Evolutionary conservation across 179 eudicot species (phyloP), one percentile per base, ranked within the genome.

Genomic region (Drosera spatulata): DNA sequence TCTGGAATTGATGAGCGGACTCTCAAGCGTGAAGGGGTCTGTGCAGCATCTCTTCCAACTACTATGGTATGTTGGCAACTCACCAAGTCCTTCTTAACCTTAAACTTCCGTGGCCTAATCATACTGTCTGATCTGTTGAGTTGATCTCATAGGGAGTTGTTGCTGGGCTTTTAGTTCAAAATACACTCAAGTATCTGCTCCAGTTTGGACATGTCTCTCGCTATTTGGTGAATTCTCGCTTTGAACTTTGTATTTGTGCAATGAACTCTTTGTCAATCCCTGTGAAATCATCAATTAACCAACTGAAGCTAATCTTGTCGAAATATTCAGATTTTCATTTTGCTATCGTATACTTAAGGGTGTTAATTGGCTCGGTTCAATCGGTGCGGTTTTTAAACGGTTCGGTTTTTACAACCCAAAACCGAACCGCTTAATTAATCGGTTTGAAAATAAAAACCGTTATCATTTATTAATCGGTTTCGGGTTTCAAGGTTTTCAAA

Each of bases 1-100:
- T 91, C 97, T n/a, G 97, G 97, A 68, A 64, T 91, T 41, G 96
- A 91, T 79, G 97, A 91, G 65, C 94, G 95, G 45, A 91, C 96
- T 15, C 81, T 91, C 39, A 91, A 91, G 76, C 95, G 97, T 62
- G 96, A 91, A 74, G 97, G 97, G 53, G 97, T 91, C 53, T 91
- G 97, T 79, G 97, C 97, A 61, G 97, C 97, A 70, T 91, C 97
- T 66, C 83, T 91, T 68, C 97, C 97, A 42, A 91, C 97, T 55
- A 91, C 97, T 10, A 91, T 91, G 96, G 97, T 88, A 77, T 56
- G 39, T 22, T 22, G 33, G 33, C 33, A 77, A 58, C 38, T 22
- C 1, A 22, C 33, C 33, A 22, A 22, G 33, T 22, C 33, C 33
- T 22, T 22, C 33, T 22, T 22, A 22, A 22, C 33, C 33, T 22